These are phyloP conservation scores for Ampelomyces quisqualis DNA, from an alignment of 2,329 filamentous ascomycete species.

Conservation along the genomic window DNA sequence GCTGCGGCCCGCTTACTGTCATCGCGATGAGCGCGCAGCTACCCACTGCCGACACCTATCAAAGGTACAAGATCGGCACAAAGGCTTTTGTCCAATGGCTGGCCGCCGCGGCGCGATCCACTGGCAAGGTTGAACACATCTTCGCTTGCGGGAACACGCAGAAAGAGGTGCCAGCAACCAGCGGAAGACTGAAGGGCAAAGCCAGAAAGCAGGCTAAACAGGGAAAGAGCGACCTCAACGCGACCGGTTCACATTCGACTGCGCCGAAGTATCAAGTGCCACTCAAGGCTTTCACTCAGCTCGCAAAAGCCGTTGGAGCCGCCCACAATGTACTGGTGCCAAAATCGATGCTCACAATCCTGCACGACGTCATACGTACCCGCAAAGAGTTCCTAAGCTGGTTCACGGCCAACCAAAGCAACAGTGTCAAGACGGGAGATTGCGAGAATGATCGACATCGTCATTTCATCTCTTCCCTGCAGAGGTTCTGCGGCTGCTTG, in stretches of 20 bases:
- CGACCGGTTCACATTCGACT: neutral
- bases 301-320: conserved; percentile 5
- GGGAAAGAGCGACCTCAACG: too few species aligned
- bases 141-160: neutral
- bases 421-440: too few species aligned
- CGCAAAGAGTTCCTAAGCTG: conserved; percentile 2
- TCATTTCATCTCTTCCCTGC: too few species aligned
- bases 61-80: conserved; percentile 1
- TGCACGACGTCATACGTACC: conserved; percentile 4
- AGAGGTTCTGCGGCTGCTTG: too few species aligned
- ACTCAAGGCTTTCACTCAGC: neutral
- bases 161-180: neutral
- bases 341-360: neutral
- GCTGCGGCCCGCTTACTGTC: neutral
- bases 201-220: conserved; percentile 1
- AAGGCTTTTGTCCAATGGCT: conserved; percentile 2
- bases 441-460: too few species aligned
- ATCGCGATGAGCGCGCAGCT: neutral
- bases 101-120: neutral
- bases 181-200: conserved; percentile 2
- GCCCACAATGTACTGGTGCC: neutral
- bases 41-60: neutral
- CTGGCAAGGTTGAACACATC: neutral
- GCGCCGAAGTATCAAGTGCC: conserved; percentile 1
- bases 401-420: neutral